A percentile compares a stretch with the other conserved stretches of the same genome.
phyloP scores from a whole-genome alignment of 805 yeast genomes.

The Starmera dryadoides region DNA sequence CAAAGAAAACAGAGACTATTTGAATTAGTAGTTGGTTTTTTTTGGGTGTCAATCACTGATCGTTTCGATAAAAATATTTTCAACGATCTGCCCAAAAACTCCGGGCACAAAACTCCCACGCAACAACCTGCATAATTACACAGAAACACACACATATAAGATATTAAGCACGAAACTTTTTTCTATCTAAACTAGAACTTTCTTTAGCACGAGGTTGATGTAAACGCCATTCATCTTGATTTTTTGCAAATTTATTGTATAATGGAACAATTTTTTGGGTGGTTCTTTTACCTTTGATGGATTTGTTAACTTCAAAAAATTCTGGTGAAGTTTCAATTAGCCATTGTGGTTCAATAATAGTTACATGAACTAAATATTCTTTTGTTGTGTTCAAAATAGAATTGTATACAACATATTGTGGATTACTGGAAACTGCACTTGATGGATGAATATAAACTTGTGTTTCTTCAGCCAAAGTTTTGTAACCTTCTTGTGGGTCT shows the following conservation, averaged over 20 bases:
- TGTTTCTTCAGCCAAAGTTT: constrained; percentile 61
- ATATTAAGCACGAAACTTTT: constrained; percentile 9
- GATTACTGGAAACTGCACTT: constrained; percentile 56
- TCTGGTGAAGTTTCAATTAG: constrained; percentile 61
- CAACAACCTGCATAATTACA: too few relatives aligned
- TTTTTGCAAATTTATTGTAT: constrained; percentile 48
- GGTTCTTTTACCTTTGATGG: constrained; percentile 42
- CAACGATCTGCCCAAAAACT: too few relatives aligned
- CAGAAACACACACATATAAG: too few relatives aligned
- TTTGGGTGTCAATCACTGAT: too few relatives aligned
- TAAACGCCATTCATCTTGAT: constrained; percentile 72
- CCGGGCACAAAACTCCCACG: too few relatives aligned
- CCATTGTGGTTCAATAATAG: constrained; percentile 80
- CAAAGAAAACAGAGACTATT: too few relatives aligned
- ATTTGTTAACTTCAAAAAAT: constrained; percentile 53
- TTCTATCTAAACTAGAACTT: constrained; percentile 32
- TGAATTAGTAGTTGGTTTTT: too few relatives aligned
- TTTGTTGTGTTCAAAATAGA: constrained; percentile 74
- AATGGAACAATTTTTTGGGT: constrained; percentile 69
- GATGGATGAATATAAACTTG: constrained; percentile 86
- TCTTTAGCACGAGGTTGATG: constrained; percentile 2
- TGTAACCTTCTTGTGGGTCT: constrained; percentile 68
- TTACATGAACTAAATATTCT: constrained; percentile 89
- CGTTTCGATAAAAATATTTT: too few relatives aligned
- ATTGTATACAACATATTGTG: constrained; percentile 79